Evolutionary conservation across 225 moss, liverwort and hornwort genomes (phyloP).

Genomic region (Marchantia polymorpha): DNA sequence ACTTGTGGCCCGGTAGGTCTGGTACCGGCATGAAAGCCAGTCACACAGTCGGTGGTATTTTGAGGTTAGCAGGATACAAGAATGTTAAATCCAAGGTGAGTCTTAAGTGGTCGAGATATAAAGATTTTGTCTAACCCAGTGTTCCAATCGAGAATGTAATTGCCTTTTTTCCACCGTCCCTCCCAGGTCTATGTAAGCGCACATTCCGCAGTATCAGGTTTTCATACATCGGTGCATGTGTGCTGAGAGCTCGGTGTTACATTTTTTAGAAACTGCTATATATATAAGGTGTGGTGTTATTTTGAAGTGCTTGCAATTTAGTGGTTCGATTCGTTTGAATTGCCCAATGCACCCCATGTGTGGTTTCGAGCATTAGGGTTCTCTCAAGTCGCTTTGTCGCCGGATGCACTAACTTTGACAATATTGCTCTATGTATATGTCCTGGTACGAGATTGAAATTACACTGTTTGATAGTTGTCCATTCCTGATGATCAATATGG

Average conservation of each 20-base stretch:
- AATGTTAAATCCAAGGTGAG: constrained; percentile 87
- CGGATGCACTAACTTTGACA: too few species aligned
- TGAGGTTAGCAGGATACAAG: constrained; percentile 80
- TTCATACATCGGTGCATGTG: too few species aligned
- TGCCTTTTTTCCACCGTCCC: not conserved
- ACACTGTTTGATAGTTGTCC: not conserved
- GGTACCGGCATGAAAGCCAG: constrained; percentile 95
- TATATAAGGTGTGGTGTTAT: too few species aligned
- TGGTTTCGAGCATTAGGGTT: too few species aligned
- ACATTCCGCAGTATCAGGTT: not conserved
- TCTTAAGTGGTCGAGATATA: not conserved
- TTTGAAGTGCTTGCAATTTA: too few species aligned
- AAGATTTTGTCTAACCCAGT: not conserved
- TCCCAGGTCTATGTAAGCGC: not conserved
- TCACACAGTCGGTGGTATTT: constrained; percentile 87
- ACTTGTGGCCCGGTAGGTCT: constrained; percentile 86
- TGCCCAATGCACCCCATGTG: too few species aligned
- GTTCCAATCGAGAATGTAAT: not conserved
- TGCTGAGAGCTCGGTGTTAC: not conserved
- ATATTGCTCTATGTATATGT: not conserved
- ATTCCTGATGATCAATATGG: not conserved
- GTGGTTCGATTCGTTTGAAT: too few species aligned
- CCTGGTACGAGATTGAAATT: not conserved
- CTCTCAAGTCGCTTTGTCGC: too few species aligned
- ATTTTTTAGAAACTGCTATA: not conserved